Percentiles rank a stretch among this genome's conserved stretches.
Conservation (phyloP, 495 filamentous ascomycete species). For the Penicillium arizonense region DNA sequence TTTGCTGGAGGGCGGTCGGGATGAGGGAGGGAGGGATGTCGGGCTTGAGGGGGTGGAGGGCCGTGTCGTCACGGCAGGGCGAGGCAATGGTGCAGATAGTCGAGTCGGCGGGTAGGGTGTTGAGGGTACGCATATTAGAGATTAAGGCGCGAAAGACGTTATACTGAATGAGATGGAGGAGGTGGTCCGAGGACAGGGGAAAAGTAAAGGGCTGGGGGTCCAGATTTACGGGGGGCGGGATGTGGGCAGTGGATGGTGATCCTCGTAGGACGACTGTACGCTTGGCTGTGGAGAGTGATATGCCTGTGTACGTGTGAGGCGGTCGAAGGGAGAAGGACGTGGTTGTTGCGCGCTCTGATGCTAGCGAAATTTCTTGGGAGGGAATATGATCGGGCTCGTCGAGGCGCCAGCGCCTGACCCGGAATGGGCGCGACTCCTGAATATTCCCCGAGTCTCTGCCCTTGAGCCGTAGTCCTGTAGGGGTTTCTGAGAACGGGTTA, state of each 20-base stretch:
- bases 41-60: background rate
- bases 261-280: background rate
- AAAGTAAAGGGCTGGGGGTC: constrained; percentile 1
- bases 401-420: background rate
- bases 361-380: background rate
- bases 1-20: constrained; percentile 11
- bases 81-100: background rate
- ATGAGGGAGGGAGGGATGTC: constrained; percentile 7
- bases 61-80: background rate
- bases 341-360: background rate
- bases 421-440: background rate
- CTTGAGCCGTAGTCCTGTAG: background rate
- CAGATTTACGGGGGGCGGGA: background rate
- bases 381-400: background rate
- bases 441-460: background rate
- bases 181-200: constrained; percentile 12
- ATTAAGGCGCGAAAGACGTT: constrained; percentile 68
- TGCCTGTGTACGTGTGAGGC: background rate
- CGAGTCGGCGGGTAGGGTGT: background rate
- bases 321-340: background rate
- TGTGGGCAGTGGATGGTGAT: background rate
- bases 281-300: background rate
- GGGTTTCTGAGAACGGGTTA: background rate
- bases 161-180: constrained; percentile 28
- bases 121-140: constrained; percentile 2